Percentiles rank a stretch among this genome's conserved stretches.
These are phyloP conservation scores for Xylariaceae sp. DNA, from an alignment of 2,329 filamentous ascomycete genomes.

Conservation along the genomic window DNA sequence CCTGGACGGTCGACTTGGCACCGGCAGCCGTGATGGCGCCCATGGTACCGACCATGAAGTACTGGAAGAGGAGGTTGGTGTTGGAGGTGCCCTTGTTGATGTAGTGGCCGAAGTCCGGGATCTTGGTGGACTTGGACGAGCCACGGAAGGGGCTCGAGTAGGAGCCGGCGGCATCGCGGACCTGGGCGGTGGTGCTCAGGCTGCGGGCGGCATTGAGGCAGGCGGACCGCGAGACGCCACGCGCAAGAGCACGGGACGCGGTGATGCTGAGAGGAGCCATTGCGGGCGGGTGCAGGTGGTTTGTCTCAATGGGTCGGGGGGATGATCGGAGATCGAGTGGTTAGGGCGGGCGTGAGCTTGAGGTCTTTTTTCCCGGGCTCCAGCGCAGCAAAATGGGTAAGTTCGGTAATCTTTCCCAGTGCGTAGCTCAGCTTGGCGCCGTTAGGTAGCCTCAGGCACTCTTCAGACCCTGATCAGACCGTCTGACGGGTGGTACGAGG, in stretches of 20 bases:
- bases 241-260: constrained; percentile 65
- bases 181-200: constrained; percentile 51
- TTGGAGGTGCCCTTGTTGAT: constrained; percentile 61
- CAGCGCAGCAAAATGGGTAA: constrained; percentile 17
- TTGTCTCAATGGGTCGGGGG: constrained; percentile 27
- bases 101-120: constrained; percentile 90
- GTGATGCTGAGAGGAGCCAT: constrained; percentile 67
- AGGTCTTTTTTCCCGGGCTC: constrained; percentile 45
- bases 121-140: constrained; percentile 55
- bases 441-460: constrained; percentile 39
- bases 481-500: not conserved
- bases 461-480: not conserved
- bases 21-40: constrained; percentile 87
- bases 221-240: constrained; percentile 44
- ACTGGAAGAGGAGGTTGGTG: constrained; percentile 82
- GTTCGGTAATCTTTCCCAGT: constrained; percentile 14
- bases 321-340: constrained; percentile 22
- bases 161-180: constrained; percentile 40
- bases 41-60: constrained; percentile 98
- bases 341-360: constrained; percentile 33
- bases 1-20: constrained; percentile 96
- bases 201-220: constrained; percentile 43
- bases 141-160: constrained; percentile 62
- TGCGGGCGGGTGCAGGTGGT: constrained; percentile 28
- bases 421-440: constrained; percentile 18